Base-by-base conservation (phyloP, 768 basidiomycete species). In the Phylloporus rhodoxanthus region DNA sequence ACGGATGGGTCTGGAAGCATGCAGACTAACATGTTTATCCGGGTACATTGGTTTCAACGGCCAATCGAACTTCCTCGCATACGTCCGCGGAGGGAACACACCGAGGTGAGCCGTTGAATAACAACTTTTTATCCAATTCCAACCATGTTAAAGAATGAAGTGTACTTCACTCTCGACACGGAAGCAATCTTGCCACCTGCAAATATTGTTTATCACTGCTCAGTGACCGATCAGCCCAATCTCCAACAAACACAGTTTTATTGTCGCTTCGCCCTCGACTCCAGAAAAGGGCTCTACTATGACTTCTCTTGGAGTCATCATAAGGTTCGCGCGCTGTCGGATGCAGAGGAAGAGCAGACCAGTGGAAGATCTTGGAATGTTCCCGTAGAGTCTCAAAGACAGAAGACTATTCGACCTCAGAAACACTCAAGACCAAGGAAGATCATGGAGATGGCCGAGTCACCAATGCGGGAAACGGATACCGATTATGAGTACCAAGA, bases 11-110 rank as follows among this genome's bases (percentile, higher is more conserved):
- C 46, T 20, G 64, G 70, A 30, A 61, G 61, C n/a, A 64, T 58
- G 2, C 56, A 45, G 20, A 57, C 65, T 32, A 74, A 69, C 43
- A 80, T 82, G 72, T 73, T 77, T 48, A 65, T 85, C 20, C 74
- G 77, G 23, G 67, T 90, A 20, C 87, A 88, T 56, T 91, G 87
- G 87, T 91, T 90, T 58, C 67, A 86, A 53, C 69, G 80, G 28
- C 86, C 85, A 1, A 66, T 69, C 0, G 81, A 90, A 61, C 68
- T 89, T 51, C 76, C 86, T 7, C 67, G 68, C 21, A 68, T 81
- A 45, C 73, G 87, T 11, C 80, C 79, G 1, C 77, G 78, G 54
- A 74, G 86, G 37, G 77, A 80, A 15, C 77, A 83, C 61, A 58
- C 69, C 39, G 75, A 83, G 67, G 87, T 87, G 48, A 41, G 75